Percentiles rank a stretch among this genome's conserved stretches.
These are phyloP conservation scores for Boletus rex-veris DNA, from an alignment of 768 basidiomycete species.

Conservation along the genomic window DNA sequence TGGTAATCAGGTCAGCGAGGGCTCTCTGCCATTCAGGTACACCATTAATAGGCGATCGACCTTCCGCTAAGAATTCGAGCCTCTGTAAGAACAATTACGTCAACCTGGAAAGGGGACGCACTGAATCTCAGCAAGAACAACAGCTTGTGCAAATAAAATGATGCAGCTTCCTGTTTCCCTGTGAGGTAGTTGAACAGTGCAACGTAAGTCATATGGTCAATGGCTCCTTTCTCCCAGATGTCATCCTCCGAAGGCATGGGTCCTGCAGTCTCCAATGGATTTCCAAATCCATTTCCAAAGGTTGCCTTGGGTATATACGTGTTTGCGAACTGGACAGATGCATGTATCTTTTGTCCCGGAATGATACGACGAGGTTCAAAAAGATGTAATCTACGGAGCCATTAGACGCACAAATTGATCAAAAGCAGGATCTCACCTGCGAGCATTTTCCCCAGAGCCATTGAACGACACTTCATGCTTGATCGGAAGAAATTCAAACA, in stretches of 20 bases:
- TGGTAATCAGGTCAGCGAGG: constrained; percentile 1
- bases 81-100: background rate
- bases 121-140: constrained; percentile 6
- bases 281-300: constrained; percentile 8
- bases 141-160: constrained; percentile 5
- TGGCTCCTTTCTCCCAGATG: constrained; percentile 5
- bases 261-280: constrained; percentile 4
- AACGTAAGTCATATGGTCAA: constrained; percentile 1
- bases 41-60: background rate
- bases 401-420: background rate
- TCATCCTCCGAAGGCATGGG: constrained; percentile 3
- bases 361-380: constrained; percentile 6
- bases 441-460: constrained; percentile 2
- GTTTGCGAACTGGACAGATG: constrained; percentile 2
- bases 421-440: background rate
- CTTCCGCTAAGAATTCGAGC: background rate
- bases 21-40: constrained; percentile 1
- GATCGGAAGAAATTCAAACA: constrained; percentile 3
- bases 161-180: background rate
- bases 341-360: constrained; percentile 8
- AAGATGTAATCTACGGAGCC: background rate
- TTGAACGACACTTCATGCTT: constrained; percentile 5
- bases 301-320: constrained; percentile 9
- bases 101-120: background rate
- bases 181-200: constrained; percentile 2